Conservation (phyloP, 768 basidiomycete genomes). For the Tephrocybe sp. region DNA sequence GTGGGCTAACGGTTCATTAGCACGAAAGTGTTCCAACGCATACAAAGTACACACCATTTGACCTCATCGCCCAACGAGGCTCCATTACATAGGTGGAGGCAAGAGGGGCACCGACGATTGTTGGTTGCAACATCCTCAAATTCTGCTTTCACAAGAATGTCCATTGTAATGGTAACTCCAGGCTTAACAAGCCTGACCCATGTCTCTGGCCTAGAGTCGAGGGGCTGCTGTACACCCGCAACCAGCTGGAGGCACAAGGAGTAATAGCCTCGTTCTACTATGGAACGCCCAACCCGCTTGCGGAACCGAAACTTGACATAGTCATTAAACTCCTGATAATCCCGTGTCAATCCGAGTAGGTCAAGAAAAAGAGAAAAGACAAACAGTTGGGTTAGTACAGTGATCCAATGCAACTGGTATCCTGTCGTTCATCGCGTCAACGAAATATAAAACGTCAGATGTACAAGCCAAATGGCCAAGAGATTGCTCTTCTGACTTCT, state of each 20-base stretch:
- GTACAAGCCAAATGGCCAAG: not conserved
- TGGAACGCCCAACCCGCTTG: constrained; percentile 1
- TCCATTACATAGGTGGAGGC: not conserved
- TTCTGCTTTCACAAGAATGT: constrained; percentile 1
- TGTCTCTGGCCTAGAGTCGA: not conserved
- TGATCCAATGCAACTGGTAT: not conserved
- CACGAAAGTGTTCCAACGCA: not conserved
- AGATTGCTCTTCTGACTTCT: not conserved
- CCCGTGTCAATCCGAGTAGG: not conserved
- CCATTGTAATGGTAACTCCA: constrained; percentile 5
- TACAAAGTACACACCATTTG: not conserved
- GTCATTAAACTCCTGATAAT: constrained; percentile 4
- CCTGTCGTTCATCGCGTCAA: constrained; percentile 5
- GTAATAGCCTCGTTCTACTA: not conserved
- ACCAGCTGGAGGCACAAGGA: constrained; percentile 3
- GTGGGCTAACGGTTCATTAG: not conserved
- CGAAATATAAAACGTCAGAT: not conserved
- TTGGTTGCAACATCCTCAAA: not conserved
- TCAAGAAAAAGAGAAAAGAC: not conserved
- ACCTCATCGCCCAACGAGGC: not conserved
- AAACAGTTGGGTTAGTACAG: not conserved
- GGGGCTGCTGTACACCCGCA: constrained; percentile 1
- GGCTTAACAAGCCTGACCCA: constrained; percentile 2
- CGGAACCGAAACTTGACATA: constrained; percentile 10
- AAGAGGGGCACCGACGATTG: not conserved